Evolutionary conservation across 345 rosid species (phyloP).

Genomic region (Arabidopsis arenosa): DNA sequence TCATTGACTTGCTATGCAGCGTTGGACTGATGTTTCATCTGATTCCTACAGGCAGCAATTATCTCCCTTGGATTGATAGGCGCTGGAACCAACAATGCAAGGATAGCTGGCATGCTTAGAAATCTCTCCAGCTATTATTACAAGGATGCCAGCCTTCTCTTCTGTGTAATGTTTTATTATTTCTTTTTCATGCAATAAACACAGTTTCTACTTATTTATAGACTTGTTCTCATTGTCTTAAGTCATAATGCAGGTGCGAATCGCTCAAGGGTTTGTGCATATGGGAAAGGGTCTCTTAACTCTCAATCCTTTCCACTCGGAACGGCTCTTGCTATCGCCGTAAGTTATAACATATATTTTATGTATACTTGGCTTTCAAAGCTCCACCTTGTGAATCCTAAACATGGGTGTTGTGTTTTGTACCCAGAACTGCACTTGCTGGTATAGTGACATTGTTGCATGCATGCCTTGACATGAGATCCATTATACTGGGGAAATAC

Average conservation of each 20-base stretch:
- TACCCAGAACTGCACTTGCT: constrained; percentile 82
- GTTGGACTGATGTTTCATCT: constrained; percentile 35
- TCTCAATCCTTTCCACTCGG: constrained; percentile 92
- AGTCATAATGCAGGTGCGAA: constrained; percentile 66
- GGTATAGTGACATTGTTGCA: constrained; percentile 80
- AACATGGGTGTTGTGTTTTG: constrained; percentile 14
- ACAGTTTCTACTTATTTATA: constrained; percentile 2
- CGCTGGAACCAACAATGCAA: constrained; percentile 96
- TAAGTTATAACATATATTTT: constrained; percentile 47
- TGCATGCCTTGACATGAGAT: constrained; percentile 91
- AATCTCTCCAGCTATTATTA: constrained; percentile 94
- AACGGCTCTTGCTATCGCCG: constrained; percentile 88
- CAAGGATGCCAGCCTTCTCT: constrained; percentile 87
- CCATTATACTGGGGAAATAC: constrained; percentile 80
- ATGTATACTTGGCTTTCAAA: neutral
- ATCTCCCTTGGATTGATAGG: constrained; percentile 94
- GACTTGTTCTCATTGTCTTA: constrained; percentile 31
- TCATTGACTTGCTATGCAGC: neutral
- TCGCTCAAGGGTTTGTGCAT: constrained; percentile 95
- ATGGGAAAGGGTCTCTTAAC: constrained; percentile 94
- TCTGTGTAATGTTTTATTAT: constrained; percentile 66
- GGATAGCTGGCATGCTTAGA: constrained; percentile 96
- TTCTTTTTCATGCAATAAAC: constrained; percentile 12
- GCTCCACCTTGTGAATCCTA: constrained; percentile 3
- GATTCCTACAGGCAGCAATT: constrained; percentile 73